These are phyloP conservation scores for Gossypium gossypioides DNA, from an alignment of 441 rosid species.

Conservation along the genomic window DNA sequence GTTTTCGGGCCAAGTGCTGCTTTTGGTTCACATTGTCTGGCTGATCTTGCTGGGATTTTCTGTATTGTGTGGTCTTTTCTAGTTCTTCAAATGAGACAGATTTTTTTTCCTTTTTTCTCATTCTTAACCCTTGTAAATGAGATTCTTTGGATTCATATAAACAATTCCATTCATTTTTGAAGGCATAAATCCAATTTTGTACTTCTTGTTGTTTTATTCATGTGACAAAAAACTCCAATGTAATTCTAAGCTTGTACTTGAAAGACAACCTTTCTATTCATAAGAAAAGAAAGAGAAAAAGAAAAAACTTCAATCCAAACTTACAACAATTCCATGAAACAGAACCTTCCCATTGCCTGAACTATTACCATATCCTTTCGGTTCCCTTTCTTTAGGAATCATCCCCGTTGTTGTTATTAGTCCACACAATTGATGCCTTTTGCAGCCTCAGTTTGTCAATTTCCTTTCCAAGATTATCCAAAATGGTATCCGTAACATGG, in stretches of 20 bases:
- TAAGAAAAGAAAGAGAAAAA: not conserved
- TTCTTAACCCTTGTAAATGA: not conserved
- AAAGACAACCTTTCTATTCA: not conserved
- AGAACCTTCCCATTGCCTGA: not conserved
- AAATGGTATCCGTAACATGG: conserved; percentile 69
- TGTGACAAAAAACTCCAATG: not conserved
- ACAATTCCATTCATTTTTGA: not conserved
- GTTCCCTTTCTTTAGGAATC: conserved; percentile 7
- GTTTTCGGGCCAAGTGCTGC: conserved; percentile 67
- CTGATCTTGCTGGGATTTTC: conserved; percentile 39
- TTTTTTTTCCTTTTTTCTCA: not conserved
- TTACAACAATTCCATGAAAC: not conserved
- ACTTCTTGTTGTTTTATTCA: not conserved
- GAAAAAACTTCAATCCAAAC: not conserved
- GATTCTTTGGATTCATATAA: not conserved
- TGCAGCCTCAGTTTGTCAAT: conserved; percentile 53
- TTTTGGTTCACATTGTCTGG: conserved; percentile 19
- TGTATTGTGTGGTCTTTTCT: conserved; percentile 58
- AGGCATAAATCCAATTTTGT: too few species aligned
- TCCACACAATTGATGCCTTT: conserved; percentile 48
- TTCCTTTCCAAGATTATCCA: conserved; percentile 68
- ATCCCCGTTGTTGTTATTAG: conserved; percentile 19
- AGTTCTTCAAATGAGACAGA: conserved; percentile 5
- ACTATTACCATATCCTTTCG: not conserved
- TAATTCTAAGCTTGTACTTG: not conserved